Conservation (phyloP, 2,329 filamentous ascomycete species). For the Trichoderma guizhouense region DNA sequence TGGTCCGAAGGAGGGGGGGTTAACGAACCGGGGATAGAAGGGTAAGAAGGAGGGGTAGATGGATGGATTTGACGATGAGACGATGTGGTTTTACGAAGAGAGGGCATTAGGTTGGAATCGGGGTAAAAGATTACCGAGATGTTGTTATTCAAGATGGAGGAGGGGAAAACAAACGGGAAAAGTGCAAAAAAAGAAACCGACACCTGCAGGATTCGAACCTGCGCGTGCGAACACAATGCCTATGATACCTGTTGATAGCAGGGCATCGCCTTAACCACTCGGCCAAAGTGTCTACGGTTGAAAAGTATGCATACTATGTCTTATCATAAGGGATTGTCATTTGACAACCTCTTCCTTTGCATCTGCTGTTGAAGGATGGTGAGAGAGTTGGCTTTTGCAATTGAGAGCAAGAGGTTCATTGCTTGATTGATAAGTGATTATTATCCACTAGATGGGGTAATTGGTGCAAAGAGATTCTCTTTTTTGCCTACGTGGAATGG, state of each 20-base stretch:
- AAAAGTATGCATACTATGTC: accelerated
- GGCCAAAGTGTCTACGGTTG: conserved; percentile 19
- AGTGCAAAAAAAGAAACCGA: conserved; percentile 8
- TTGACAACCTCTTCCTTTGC: accelerated
- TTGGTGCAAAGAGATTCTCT: not conserved
- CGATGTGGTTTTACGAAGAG: not conserved
- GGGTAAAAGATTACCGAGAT: not conserved
- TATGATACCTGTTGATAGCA: conserved; percentile 16
- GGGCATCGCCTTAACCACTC: conserved; percentile 20
- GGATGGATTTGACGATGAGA: not conserved
- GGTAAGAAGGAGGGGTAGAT: not conserved
- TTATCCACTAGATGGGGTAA: not conserved
- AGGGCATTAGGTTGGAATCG: not conserved
- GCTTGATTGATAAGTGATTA: not conserved
- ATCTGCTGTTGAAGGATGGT: not conserved
- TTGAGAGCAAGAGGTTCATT: not conserved
- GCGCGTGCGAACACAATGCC: conserved; percentile 20
- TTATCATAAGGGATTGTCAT: not conserved
- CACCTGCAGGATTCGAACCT: conserved; percentile 20
- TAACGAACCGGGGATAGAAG: not conserved
- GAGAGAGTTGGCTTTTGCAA: not conserved
- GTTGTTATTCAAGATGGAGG: too few relatives aligned
- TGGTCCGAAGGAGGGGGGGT: not conserved
- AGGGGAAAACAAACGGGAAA: too few relatives aligned
- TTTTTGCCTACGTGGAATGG: not conserved